Percentiles rank a stretch among this genome's conserved stretches.
Evolutionary conservation across 2,329 filamentous ascomycete genomes (phyloP).

Genomic region (Trichoderma koningiopsis): DNA sequence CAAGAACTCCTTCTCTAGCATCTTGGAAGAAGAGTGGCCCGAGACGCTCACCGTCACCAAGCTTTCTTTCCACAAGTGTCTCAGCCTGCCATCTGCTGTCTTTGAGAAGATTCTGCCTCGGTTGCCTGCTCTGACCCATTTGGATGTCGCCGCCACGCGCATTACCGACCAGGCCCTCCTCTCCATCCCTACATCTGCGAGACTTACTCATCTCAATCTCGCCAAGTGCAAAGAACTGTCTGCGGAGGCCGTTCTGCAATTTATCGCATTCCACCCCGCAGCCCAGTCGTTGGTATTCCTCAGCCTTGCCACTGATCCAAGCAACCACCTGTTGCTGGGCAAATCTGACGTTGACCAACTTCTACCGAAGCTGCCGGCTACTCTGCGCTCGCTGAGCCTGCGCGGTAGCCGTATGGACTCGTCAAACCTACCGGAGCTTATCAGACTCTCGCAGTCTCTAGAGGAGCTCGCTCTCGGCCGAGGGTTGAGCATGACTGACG

Average conservation of each 20-base stretch:
- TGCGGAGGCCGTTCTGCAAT: conserved; percentile 67
- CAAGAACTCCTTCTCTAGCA: conserved; percentile 62
- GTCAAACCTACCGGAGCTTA: conserved; percentile 64
- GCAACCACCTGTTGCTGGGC: conserved; percentile 71
- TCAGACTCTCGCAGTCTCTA: conserved; percentile 66
- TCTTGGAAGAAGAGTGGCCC: conserved; percentile 57
- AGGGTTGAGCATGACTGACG: conserved; percentile 64
- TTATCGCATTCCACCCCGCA: conserved; percentile 71
- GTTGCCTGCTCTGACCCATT: conserved; percentile 69
- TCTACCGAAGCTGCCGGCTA: conserved; percentile 65
- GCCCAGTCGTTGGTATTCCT: conserved; percentile 68
- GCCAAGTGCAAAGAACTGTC: conserved; percentile 73
- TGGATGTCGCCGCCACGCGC: conserved; percentile 77
- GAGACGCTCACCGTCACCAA: conserved; percentile 62
- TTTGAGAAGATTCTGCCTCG: conserved; percentile 73
- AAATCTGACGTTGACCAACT: conserved; percentile 66
- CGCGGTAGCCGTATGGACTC: conserved; percentile 72
- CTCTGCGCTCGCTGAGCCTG: conserved; percentile 72
- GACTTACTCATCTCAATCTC: conserved; percentile 75
- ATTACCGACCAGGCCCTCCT: conserved; percentile 71
- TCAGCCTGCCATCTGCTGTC: conserved; percentile 65
- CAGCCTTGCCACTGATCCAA: conserved; percentile 71
- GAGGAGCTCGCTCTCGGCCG: conserved; percentile 77
- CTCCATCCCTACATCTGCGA: conserved; percentile 70
- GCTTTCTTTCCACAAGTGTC: conserved; percentile 77